Evolutionary conservation across 2,329 filamentous ascomycete genomes (phyloP), one percentile per base, ranked within the genome.

Genomic region (Ascomycota sp.): DNA sequence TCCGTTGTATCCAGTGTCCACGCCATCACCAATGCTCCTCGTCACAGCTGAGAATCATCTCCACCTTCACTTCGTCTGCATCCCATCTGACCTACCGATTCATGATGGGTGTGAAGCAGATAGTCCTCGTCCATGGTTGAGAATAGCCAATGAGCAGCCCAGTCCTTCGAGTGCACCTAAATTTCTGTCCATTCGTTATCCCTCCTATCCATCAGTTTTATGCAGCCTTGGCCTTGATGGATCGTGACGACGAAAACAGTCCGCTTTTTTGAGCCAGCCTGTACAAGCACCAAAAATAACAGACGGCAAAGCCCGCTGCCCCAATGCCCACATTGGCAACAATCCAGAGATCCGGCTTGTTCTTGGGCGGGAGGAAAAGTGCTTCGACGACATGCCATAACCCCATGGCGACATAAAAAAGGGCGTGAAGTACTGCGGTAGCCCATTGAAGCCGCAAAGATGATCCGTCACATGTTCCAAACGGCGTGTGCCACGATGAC

Each of bases 301-400:
- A 91, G 27, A 92, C 56, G 0, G 68, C 68, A 50, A 95, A 98
- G 0, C 82, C 89, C 4, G 69, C 74, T 16, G 80, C 80, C 7
- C 89, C 89, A 16, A 95, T 56, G 12, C 82, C 72, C 7, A 89
- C 83, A 47, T 98, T 98, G 9, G 73, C 66, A 3, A 98, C 84
- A 3, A 91, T 75, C 86, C 86, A 98, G 2, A 98, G 58, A 56
- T 98, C 89, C 1, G 89, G 89, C 55, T 92, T 93, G 37, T 66
- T 63, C 0, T 58, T 44, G 5, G 86, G 84, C 10, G 84, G 73
- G 8, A 53, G 39, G 1, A 83, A 55, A 38, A 72, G 72, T 2
- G 66, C 66, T 43, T 92, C 81, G 1, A 72, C 57, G 9, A 80
- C 53, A 52, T 98, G 89, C 82, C 89, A 93, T 10, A 54, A 63